Base-by-base conservation (phyloP, 2,329 filamentous ascomycete genomes). In the Diaporthe australafricana region DNA sequence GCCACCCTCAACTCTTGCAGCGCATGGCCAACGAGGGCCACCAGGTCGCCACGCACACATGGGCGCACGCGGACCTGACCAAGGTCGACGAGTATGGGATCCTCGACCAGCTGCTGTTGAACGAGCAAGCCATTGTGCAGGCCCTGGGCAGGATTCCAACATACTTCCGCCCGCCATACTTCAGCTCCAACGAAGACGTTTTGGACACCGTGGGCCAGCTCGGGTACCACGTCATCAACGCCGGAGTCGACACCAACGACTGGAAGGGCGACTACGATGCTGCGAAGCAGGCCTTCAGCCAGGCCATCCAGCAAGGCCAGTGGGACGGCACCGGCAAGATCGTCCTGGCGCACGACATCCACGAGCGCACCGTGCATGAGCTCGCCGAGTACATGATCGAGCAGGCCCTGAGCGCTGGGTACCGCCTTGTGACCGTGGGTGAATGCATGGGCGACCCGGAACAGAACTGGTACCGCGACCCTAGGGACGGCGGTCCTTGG, bases 371-470 rank as follows among this genome's bases (percentile, higher is more conserved):
- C 5, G 85, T 85, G n/a, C 81, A 83, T 70, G 85, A 85, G 73
- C 79, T 87, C 50, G 85, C 84, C 14, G 81, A 83, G 27, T 85
- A 84, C 76, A 80, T 86, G 67, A 77, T 86, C 35, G 76, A 78
- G 25, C 81, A 81, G 30, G 80, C 89, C 16, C 80, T 81, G 63
- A 75, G 75, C 6, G 79, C 83, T 42, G 87, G 86, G 1, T 84
- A 83, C 72, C 76, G 77, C 55, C 83, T 83, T 68, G 87, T 89
- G 45, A 87, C 87, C 5, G 85, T 89, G 6, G 88, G 88, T 4
- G 83, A 89, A 75, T 90, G 88, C 75, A 80, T 90, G 17, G 86
- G 85, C 20, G 87, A 90, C 74, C 80, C 86, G 20, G 74, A 76
- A 3, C 81, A 80, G 62, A 83, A 85, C 76, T 90, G 88, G 88